Evolutionary conservation across 2,329 filamentous ascomycete genomes (phyloP), one percentile per base, ranked within the genome.

Genomic region (Hymenoscyphus repandus): DNA sequence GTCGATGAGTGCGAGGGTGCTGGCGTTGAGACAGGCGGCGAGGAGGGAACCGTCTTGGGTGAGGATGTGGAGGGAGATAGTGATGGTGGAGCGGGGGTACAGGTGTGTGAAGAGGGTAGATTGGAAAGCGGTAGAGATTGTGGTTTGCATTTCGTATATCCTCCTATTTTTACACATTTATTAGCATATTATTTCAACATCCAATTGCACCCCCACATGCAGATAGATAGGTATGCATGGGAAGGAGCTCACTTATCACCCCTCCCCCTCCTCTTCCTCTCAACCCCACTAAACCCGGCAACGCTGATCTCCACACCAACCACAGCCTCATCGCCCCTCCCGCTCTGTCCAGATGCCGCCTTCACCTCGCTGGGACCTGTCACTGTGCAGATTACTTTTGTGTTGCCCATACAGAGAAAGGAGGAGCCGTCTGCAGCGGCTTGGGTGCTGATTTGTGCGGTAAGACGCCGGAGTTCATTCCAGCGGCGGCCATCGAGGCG

Each of bases 361-460:
- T 78, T 70, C 45, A 78, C 77, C 70, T 99, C 93, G 34, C 80
- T 82, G 0, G 93, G 93, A 0, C 93, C 93, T 1, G 85, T 83
- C 43, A 99, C 85, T 20, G 91, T 90, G 71, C 92, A 96, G 71
- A 97, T 88, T 61, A 99, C 86, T 67, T 96, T 93, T 18, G 93
- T 99, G 72, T 97, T 95, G 62, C 93, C 93, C 85, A 95, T 95
- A 68, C 96, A 90, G 52, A 97, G 82, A 70, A 96, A 96, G 55
- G 86, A 89, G 40, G 88, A 95, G 33, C 93, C 93, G 62, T 97
- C 93, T 49, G 91, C 90, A 45, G 91, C 86, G 54, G 91, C 86
- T 70, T 96, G 93, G 1, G 90, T 96, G 55, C 86, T 88, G 66
- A 99, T 90, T 70, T 95, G 88, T 43, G 88, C 92, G 65, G 90